Evolutionary conservation across 805 yeast species (phyloP), one percentile per base, ranked within the genome.

Genomic region (Zygoascus flipseniorum): DNA sequence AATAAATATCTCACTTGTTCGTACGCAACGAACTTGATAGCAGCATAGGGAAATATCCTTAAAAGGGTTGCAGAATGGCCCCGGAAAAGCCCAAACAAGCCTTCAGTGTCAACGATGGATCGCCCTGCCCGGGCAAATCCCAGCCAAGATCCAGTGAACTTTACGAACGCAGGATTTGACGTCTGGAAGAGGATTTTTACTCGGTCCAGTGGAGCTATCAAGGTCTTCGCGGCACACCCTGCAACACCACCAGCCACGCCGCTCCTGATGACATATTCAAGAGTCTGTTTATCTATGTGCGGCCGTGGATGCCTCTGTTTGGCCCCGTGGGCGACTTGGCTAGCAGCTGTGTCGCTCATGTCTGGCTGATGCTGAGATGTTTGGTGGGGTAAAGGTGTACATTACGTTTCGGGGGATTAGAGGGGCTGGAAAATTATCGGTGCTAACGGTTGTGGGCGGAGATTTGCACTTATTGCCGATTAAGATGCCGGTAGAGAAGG

Each of bases 231-330:
- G n/a, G 93, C 88, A 51, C 89, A 82, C 1, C 99, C 99, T 0
- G 98, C 97, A 2, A 87, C 61, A 2, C 99, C 99, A 18, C 99
- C 99, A 0, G 99, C 95, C 0, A 89, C 59, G 0, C 96, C 99
- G 19, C 95, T 84, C 57, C 89, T 76, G 39, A 88, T 55, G 16
- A 93, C 82, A 68, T 92, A 93, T 55, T 86, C 92, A 31, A 83
- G 58, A 4, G 89, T 82, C 51, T 79, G 85, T 60, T 85, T 88
- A 63, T 86, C 49, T 14, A 46, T 46, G 20, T 44, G 47, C 3
- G 16, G 31, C 6, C 18, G 31, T 32, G 8, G 16, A 5, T 11
- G 13, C 4, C 39, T 35, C 8, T 11, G 39, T 35, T 35, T 35
- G 16, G 39, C 16, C 16, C 8, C 8, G 39, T 3, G 39, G 28